Base-by-base conservation (phyloP, 2,329 filamentous ascomycete genomes). In the Claviceps fusiformis region DNA sequence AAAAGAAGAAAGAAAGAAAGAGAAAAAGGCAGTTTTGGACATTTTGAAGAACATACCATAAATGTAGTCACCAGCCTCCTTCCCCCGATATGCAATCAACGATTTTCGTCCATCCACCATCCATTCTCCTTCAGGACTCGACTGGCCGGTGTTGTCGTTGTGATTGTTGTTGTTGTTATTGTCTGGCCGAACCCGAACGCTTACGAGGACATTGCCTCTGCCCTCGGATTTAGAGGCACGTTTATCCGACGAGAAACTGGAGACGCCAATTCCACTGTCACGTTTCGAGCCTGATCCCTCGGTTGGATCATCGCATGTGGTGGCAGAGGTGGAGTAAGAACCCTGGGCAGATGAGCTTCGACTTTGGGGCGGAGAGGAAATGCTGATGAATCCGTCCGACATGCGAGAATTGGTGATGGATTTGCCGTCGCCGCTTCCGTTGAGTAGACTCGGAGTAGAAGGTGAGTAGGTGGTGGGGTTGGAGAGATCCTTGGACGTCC, bases 201-300 rank as follows among this genome's bases (percentile, higher is more conserved):
- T 97, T 62, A 98, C 92, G 58, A 97, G 71, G 15, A 98, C 92
- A 65, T 98, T 98, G 53, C 93, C 93, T 69, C 95, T 97, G 55
- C 79, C 81, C 63, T 96, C 90, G 2, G 69, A 63, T 62, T 82
- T 78, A 55, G 82, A 80, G 55, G 70, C 58, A 56, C 71, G 75
- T 67, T 73, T 83, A 59, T 71, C 73, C 45, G 65, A 59, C 31
- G 64, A 59, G 37, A 61, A 61, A 52, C 65, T 64, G 29, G 66
- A 61, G 52, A 65, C 69, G 15, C 67, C 59, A 52, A 55, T 56
- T 3, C 45, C 56, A 15, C 50, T 50, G 24, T 70, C 68, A 5
- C 60, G 29, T 49, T 67, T 66, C 37, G 63, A 64, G 33, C 69
- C 67, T 2, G 69, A 63, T 24, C 71, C 71, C 35, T 92, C 87